Conservation (phyloP, 495 filamentous ascomycete genomes). For the Penicillium cataractarum region DNA sequence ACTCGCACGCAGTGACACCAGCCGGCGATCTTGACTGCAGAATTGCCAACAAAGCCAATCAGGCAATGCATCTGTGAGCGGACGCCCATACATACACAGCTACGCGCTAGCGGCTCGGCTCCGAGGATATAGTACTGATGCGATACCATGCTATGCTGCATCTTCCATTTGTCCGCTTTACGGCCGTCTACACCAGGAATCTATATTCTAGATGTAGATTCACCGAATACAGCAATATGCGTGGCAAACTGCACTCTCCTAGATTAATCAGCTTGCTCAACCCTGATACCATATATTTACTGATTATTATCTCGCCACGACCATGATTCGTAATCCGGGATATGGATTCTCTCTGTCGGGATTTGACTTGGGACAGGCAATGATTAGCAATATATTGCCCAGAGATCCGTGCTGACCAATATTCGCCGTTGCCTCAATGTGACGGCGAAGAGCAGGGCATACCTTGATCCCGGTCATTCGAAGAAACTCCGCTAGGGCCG, state of each 20-base stretch:
- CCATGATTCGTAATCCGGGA: slow-evolving; percentile 1
- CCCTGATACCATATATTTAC: not conserved
- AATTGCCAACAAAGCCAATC: not conserved
- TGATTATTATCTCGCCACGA: not conserved
- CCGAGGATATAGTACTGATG: not conserved
- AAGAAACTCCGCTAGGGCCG: not conserved
- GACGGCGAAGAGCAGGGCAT: too few relatives aligned
- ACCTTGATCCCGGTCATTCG: too few relatives aligned
- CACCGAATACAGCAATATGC: not conserved
- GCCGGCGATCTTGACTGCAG: not conserved
- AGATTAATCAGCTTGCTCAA: not conserved
- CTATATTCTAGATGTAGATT: not conserved
- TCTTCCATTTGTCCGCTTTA: not conserved
- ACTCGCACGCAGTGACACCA: not conserved
- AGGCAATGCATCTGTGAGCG: not conserved
- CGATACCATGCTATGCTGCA: not conserved
- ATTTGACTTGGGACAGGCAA: not conserved
- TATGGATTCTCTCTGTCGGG: not conserved
- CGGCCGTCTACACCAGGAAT: not conserved
- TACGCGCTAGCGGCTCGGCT: too few relatives aligned
- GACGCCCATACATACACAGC: not conserved
- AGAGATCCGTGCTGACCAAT: not conserved
- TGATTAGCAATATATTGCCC: not conserved
- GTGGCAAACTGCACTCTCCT: not conserved
- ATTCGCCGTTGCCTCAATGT: not conserved